Conservation (phyloP, 2,329 filamentous ascomycete species). For the Ophiostoma sp. region DNA sequence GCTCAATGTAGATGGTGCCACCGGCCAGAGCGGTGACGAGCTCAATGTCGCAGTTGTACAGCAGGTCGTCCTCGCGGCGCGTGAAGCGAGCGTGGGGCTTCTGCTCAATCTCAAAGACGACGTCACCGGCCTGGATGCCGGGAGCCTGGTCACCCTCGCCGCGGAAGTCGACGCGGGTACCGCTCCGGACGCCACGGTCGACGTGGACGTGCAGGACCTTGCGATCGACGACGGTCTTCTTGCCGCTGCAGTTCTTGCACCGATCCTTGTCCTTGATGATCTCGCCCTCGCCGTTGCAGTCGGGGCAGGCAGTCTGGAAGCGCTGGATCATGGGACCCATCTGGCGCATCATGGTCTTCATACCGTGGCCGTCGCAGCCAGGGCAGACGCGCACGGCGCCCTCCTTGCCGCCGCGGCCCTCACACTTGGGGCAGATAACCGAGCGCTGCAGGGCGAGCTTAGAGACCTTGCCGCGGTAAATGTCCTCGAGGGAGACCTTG, state of each 20-base stretch:
- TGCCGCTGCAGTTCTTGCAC: slow-evolving; percentile 94
- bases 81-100: slow-evolving; percentile 97
- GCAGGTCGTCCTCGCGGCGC: slow-evolving; percentile 91
- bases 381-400: slow-evolving; percentile 92
- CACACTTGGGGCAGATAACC: slow-evolving; percentile 92
- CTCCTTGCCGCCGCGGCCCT: slow-evolving; percentile 93
- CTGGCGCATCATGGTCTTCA: slow-evolving; percentile 99
- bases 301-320: slow-evolving; percentile 98
- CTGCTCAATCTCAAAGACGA: slow-evolving; percentile 98
- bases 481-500: slow-evolving; percentile 96
- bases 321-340: slow-evolving; percentile 99
- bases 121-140: slow-evolving; percentile 89
- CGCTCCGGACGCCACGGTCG: slow-evolving; percentile 88
- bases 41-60: slow-evolving; percentile 94
- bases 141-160: slow-evolving; percentile 96
- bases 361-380: slow-evolving; percentile 89
- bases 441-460: slow-evolving; percentile 97
- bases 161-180: slow-evolving; percentile 95
- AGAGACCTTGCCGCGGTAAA: slow-evolving; percentile 96
- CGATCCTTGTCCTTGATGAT: slow-evolving; percentile 95
- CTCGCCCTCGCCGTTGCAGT: slow-evolving; percentile 97
- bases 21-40: slow-evolving; percentile 92
- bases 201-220: slow-evolving; percentile 99
- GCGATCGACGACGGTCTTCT: slow-evolving; percentile 96
- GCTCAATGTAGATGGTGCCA: slow-evolving; percentile 88